Base-by-base conservation (phyloP, 768 basidiomycete genomes). In the Psilocybe cyanescens region DNA sequence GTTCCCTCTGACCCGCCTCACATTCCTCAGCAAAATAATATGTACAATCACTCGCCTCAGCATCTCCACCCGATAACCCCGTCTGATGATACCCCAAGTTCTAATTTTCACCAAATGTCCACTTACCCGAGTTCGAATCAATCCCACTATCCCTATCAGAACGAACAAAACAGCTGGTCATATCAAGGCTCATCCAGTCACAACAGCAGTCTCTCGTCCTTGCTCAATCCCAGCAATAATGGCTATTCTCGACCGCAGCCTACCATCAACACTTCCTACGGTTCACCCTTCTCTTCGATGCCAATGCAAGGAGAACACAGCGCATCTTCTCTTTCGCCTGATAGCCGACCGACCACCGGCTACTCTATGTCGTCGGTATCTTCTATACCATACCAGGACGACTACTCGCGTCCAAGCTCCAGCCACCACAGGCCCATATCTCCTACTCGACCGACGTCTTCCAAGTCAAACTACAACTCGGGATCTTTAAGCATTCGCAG, bases 331-430 rank as follows among this genome's bases (percentile, higher is more conserved):
- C 73, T 91, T 65, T 94, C 92, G 3, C 92, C 92, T 4, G 92
- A 94, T 72, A 91, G 90, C 74, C 87, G 92, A 54, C 92, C 92
- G 1, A 89, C 88, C 1, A 93, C 92, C 0, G 91, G 92, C 16
- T 94, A 94, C 73, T 93, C 92, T 41, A 91, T 92, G 58, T 88
- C 90, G 2, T 92, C 90, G 11, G 90, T 92, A 65, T 90, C 89
- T 1, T 92, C 90, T 17, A 71, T 91, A 65, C 82, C 87, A 0
- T 91, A 92, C 73, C 88, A 88, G 56, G 88, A 90, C 46, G 86
- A 92, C 68, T 89, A 90, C 71, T 87, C 89, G 55, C 87, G 91
- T 30, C 90, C 91, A 1, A 83, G 79, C 68, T 93, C 91, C 3
- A 83, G 88, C 59, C 89, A 90, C 66, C 90, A 91, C 68, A 83